Evolutionary conservation across 768 basidiomycete genomes (phyloP).

Genomic region (Suillus brevipes): DNA sequence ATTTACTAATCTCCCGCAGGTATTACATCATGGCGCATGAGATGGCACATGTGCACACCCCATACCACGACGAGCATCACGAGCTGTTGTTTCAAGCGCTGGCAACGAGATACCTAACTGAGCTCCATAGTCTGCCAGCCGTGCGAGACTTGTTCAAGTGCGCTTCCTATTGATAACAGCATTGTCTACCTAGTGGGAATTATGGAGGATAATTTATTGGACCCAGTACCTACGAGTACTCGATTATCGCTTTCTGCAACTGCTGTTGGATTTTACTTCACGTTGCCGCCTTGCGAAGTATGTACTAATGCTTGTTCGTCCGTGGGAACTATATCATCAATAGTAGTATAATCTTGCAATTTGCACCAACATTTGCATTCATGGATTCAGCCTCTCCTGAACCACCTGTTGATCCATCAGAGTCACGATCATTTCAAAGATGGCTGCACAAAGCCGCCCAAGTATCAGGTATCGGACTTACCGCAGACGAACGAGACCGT

Average conservation of each 20-base stretch:
- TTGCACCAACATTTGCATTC: constrained; percentile 19
- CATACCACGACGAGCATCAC: constrained; percentile 29
- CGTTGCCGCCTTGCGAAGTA: neutral
- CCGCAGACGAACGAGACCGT: constrained; percentile 41
- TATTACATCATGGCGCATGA: constrained; percentile 31
- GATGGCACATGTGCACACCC: constrained; percentile 24
- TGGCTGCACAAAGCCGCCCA: constrained; percentile 52
- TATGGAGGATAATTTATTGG: neutral
- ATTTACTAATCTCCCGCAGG: constrained; percentile 13
- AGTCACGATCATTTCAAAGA: constrained; percentile 41
- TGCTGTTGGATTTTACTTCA: neutral
- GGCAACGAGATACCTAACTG: neutral
- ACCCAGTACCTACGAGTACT: neutral
- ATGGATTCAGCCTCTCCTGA: constrained; percentile 34
- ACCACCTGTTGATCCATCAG: constrained; percentile 23
- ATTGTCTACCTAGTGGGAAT: neutral
- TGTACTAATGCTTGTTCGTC: neutral
- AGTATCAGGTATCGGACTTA: constrained; percentile 53
- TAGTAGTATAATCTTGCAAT: neutral
- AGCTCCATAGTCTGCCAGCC: neutral
- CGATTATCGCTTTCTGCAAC: neutral
- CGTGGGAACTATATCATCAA: neutral
- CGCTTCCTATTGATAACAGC: neutral
- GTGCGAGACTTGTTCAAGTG: constrained; percentile 1
- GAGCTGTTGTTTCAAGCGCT: constrained; percentile 18